Conservation (phyloP, 495 filamentous ascomycete genomes). For the Lasiosphaeria miniovina region DNA sequence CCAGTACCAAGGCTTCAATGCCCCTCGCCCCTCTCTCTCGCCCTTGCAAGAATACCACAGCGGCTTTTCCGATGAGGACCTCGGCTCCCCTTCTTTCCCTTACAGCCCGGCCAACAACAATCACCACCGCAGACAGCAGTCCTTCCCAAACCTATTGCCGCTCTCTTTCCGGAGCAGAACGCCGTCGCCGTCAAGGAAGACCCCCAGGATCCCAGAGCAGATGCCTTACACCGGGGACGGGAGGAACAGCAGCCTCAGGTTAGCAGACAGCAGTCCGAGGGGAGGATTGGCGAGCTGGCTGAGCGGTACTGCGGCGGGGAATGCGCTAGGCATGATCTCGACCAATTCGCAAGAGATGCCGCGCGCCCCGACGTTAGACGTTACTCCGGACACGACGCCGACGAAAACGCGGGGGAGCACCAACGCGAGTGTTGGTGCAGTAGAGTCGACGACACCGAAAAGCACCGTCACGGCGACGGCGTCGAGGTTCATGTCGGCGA, state of each 20-base stretch:
- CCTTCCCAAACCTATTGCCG: conserved; percentile 38
- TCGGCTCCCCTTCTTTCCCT: conserved; percentile 19
- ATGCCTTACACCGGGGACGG: conserved; percentile 47
- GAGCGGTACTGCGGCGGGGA: conserved; percentile 24
- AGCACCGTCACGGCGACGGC: conserved; percentile 28
- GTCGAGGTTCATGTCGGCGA: conserved; percentile 45
- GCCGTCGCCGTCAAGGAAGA: conserved; percentile 31
- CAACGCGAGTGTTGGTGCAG: conserved; percentile 4
- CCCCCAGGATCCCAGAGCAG: conserved; percentile 25
- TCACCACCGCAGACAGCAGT: conserved; percentile 43
- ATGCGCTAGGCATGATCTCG: conserved; percentile 16
- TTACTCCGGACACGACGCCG: conserved; percentile 31
- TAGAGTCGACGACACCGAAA: conserved; percentile 32
- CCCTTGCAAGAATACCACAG: conserved; percentile 37
- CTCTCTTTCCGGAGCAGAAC: conserved; percentile 31
- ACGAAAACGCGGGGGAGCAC: conserved; percentile 25
- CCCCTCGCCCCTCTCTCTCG: conserved; percentile 22
- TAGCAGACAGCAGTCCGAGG: conserved; percentile 21
- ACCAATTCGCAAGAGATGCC: conserved; percentile 1
- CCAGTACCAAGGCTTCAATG: conserved; percentile 15
- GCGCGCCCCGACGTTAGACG: conserved; percentile 8
- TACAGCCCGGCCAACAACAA: conserved; percentile 26
- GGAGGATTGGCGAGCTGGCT: conserved; percentile 36
- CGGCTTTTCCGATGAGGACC: conserved; percentile 31
- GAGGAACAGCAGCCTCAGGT: conserved; percentile 8